These are phyloP conservation scores for Podospora conica DNA, from an alignment of 495 filamentous ascomycete genomes.

Conservation along the genomic window DNA sequence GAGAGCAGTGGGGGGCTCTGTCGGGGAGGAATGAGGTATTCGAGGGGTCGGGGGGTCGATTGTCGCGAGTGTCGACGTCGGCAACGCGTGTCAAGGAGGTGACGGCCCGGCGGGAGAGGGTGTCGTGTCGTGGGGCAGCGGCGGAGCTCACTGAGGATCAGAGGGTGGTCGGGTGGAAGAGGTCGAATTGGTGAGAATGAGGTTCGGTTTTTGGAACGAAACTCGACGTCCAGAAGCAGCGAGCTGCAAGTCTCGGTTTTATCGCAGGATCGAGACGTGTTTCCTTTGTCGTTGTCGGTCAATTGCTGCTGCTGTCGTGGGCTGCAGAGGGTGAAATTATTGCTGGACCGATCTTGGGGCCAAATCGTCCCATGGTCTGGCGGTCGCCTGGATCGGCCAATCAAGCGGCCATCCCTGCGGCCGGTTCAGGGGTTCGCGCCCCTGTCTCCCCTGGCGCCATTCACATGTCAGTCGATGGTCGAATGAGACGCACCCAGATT, in stretches of 20 bases:
- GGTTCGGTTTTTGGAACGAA: not conserved
- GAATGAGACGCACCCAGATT: slow-evolving; percentile 5
- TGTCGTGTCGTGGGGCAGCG: too few species aligned
- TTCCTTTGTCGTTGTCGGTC: not conserved
- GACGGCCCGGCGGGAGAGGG: not conserved
- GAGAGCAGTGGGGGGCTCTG: not conserved
- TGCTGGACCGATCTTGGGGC: slow-evolving; percentile 6
- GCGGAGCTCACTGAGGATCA: too few species aligned
- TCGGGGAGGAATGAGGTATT: not conserved
- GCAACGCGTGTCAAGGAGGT: not conserved
- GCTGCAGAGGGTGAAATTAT: slow-evolving; percentile 5
- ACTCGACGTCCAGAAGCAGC: not conserved
- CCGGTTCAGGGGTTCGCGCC: not conserved
- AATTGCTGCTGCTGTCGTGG: not conserved
- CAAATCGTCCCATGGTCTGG: slow-evolving; percentile 33
- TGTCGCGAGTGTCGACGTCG: not conserved
- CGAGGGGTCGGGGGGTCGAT: not conserved
- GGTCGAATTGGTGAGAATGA: not conserved
- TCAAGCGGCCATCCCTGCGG: slow-evolving; percentile 11
- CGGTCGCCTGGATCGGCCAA: slow-evolving; percentile 12
- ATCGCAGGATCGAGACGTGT: not conserved
- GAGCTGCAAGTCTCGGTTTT: not conserved
- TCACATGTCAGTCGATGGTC: slow-evolving; percentile 34
- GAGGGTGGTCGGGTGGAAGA: not conserved
- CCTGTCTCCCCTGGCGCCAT: slow-evolving; percentile 21